Conservation (phyloP, 805 yeast genomes). For the Lipomyces spencermartinsiae region DNA sequence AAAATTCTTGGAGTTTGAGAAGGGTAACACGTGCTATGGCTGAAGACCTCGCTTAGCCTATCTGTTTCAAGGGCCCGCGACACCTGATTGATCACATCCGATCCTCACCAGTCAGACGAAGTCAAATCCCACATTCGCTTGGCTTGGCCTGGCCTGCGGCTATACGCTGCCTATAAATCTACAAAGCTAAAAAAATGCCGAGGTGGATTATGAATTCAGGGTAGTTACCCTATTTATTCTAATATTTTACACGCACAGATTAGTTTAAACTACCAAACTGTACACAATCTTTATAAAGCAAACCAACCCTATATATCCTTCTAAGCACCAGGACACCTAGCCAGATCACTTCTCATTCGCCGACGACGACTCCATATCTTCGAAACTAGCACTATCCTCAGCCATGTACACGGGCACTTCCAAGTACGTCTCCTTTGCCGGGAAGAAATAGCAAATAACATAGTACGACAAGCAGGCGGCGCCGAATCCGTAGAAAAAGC, state of each 20-base stretch:
- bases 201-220: background rate
- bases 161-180: too few species aligned
- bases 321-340: background rate
- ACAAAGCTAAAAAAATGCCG: too few species aligned
- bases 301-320: background rate
- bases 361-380: conserved; percentile 4
- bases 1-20: too few species aligned
- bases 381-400: background rate
- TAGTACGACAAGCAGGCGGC: conserved; percentile 35
- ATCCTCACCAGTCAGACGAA: too few species aligned
- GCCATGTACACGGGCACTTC: conserved; percentile 17
- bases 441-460: conserved; percentile 28
- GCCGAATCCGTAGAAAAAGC: conserved; percentile 39
- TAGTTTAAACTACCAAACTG: background rate
- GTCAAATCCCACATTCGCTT: too few species aligned
- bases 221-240: too few species aligned
- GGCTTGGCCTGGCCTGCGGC: too few species aligned
- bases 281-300: background rate
- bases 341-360: conserved; percentile 1
- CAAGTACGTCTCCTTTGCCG: conserved; percentile 33
- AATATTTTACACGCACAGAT: background rate
- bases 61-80: too few species aligned
- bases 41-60: too few species aligned
- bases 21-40: too few species aligned
- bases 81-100: too few species aligned